Base-by-base conservation (phyloP, 2,329 filamentous ascomycete genomes). In the Colletotrichum aenigma region DNA sequence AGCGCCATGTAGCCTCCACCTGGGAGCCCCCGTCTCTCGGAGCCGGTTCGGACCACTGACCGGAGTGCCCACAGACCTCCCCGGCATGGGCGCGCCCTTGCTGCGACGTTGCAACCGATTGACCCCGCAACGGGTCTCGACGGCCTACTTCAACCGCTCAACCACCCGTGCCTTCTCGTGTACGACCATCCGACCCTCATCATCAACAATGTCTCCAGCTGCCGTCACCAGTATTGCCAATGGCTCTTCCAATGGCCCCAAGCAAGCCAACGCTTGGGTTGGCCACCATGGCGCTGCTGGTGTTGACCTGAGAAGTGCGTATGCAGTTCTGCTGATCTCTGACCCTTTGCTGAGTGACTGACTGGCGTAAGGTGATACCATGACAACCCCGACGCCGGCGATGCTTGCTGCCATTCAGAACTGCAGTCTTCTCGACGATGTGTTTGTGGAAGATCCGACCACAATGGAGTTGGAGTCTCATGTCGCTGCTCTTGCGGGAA, bases 381-480 rank as follows among this genome's bases (percentile, higher is more conserved):
- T 89, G 84, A 97, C 95, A 5, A 94, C 93, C 2, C 95, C 95
- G 1, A 97, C 94, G 0, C 83, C 91, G 1, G 91, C 93, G 6
- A 98, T 98, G 96, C 92, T 98, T 48, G 87, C 90, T 60, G 95
- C 96, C 18, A 94, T 98, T 78, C 88, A 92, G 79, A 88, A 91
- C 66, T 94, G 93, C 77, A 93, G 94, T 1, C 91, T 98, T 36
- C 88, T 94, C 21, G 96, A 98, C 84, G 96, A 98, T 83, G 95
- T 98, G 79, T 95, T 94, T 83, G 87, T 89, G 77, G 95, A 97
- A 84, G 96, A 98, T 80, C 88, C 91, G 1, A 95, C 94, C 0
- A 98, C 96, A 2, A 92, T 90, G 66, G 89, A 91, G 28, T 91
- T 98, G 55, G 94, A 98, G 83, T 85, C 89, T 61, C 93, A 94